Evolutionary conservation across 441 rosid species (phyloP).

Genomic region (Erysimum cheiri): DNA sequence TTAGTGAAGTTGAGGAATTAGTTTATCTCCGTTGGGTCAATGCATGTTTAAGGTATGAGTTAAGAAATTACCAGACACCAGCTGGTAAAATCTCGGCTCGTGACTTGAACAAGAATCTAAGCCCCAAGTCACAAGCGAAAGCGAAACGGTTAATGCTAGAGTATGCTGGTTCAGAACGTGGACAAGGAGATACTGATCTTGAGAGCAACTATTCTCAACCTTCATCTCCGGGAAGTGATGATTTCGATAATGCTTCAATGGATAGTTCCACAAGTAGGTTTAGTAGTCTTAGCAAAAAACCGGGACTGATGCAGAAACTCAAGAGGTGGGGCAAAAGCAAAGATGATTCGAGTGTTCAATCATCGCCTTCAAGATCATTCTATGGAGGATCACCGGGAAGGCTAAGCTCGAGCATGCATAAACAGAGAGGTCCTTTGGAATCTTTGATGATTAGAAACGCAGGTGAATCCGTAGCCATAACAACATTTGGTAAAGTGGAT

Average conservation of each 20-base stretch:
- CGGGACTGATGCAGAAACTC: constrained; percentile 75
- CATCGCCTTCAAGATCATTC: constrained; percentile 79
- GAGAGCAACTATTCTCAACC: constrained; percentile 91
- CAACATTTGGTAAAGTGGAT: constrained; percentile 75
- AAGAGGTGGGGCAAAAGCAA: constrained; percentile 91
- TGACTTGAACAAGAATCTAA: constrained; percentile 83
- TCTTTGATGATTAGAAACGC: constrained; percentile 86
- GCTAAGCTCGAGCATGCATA: constrained; percentile 61
- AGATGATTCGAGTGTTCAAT: constrained; percentile 76
- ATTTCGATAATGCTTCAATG: constrained; percentile 80
- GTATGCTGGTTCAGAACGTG: constrained; percentile 96
- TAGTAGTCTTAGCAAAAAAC: constrained; percentile 76
- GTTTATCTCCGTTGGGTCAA: constrained; percentile 99
- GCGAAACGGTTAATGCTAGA: constrained; percentile 88
- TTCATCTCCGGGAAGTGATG: constrained; percentile 94
- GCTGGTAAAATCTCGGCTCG: constrained; percentile 89
- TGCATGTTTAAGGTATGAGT: constrained; percentile 94
- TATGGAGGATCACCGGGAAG: constrained; percentile 82
- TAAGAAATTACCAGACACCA: constrained; percentile 87
- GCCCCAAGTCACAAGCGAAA: constrained; percentile 88
- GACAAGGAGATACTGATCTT: constrained; percentile 89
- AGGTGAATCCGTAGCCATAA: constrained; percentile 79
- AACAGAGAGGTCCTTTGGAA: constrained; percentile 84
- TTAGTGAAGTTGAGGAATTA: constrained; percentile 96
- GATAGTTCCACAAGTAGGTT: constrained; percentile 83